Evolutionary conservation across 352 stramenopile genomes (phyloP), one percentile per base, ranked within the genome.

Genomic region (Phytophthora sp.): DNA sequence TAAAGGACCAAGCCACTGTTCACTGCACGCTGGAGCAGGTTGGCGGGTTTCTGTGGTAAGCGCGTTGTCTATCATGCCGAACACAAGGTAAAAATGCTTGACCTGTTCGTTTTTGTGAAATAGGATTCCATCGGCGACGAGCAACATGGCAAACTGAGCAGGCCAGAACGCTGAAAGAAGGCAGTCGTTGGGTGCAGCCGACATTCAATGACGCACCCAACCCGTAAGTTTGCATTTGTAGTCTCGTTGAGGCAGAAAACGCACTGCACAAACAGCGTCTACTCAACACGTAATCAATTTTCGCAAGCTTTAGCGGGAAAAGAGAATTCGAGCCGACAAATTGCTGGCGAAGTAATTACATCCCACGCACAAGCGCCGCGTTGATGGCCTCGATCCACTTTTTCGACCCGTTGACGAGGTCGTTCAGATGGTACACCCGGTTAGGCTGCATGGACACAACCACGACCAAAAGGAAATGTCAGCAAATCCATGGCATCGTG

Each of bases 361-460:
- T 85, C 30, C 58, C 48, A 82, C 76, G 74, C 69, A 91, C 82
- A 67, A 94, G 75, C 51, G 84, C 83, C 23, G 84, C 79, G 65
- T 96, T 96, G 64, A 96, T 92, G 42, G 87, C 85, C 46, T 96
- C 87, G 23, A 94, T 87, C 87, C 87, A 96, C 59, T 96, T 96
- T 76, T 94, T 94, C 27, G 87, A 94, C 28, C 87, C 87, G 55
- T 96, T 94, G 62, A 94, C 85, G 60, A 92, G 69, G 60, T 96
- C 85, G 60, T 92, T 93, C 59, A 96, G 65, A 76, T 96, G 87
- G 66, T 96, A 96, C 52, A 89, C 85, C 44, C 87, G 82, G 51
- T 96, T 94, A 9, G 87, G 87, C 87, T 96, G 34, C 10, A 54
- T 39, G 35, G 9, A 17, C 54, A 53, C 27, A 44, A 59, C 48